These are phyloP conservation scores for Boletus sp. DNA, from an alignment of 768 basidiomycete species.

Conservation along the genomic window DNA sequence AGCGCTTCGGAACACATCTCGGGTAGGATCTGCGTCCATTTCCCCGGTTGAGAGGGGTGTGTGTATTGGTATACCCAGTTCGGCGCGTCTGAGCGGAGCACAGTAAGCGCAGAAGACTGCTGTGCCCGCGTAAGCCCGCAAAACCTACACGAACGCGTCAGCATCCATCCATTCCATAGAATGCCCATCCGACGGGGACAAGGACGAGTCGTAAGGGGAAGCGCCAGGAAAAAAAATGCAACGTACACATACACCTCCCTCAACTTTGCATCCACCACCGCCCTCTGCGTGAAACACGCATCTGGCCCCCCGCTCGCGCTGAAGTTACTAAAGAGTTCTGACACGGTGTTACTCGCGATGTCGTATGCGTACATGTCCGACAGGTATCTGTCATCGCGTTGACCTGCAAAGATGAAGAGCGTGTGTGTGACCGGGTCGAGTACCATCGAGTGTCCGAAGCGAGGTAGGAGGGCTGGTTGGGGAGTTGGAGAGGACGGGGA, in stretches of 20 bases:
- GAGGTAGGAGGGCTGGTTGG: slow-evolving; percentile 49
- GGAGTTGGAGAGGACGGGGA: slow-evolving; percentile 16
- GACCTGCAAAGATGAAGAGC: slow-evolving; percentile 73
- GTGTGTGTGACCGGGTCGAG: slow-evolving; percentile 56
- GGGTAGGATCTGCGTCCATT: slow-evolving; percentile 59
- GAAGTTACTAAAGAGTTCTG: slow-evolving; percentile 64
- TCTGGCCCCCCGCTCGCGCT: slow-evolving; percentile 61
- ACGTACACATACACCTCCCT: slow-evolving; percentile 74
- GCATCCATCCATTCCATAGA: background rate
- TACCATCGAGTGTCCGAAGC: slow-evolving; percentile 81
- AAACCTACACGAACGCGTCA: slow-evolving; percentile 40
- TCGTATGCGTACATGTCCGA: slow-evolving; percentile 79
- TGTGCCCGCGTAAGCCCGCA: slow-evolving; percentile 53
- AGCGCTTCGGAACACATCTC: slow-evolving; percentile 19
- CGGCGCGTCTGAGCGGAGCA: slow-evolving; percentile 45
- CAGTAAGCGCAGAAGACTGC: slow-evolving; percentile 37
- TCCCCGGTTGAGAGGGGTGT: slow-evolving; percentile 48
- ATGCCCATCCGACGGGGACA: background rate
- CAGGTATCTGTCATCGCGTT: slow-evolving; percentile 61
- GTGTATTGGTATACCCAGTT: slow-evolving; percentile 71
- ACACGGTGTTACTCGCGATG: slow-evolving; percentile 51
- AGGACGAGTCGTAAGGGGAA: too few species aligned
- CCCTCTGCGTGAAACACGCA: slow-evolving; percentile 70
- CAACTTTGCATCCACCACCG: slow-evolving; percentile 58
- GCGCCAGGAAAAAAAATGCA: background rate